These are phyloP conservation scores for Boletus eberwhitei DNA, from an alignment of 768 basidiomycete genomes.

Conservation along the genomic window DNA sequence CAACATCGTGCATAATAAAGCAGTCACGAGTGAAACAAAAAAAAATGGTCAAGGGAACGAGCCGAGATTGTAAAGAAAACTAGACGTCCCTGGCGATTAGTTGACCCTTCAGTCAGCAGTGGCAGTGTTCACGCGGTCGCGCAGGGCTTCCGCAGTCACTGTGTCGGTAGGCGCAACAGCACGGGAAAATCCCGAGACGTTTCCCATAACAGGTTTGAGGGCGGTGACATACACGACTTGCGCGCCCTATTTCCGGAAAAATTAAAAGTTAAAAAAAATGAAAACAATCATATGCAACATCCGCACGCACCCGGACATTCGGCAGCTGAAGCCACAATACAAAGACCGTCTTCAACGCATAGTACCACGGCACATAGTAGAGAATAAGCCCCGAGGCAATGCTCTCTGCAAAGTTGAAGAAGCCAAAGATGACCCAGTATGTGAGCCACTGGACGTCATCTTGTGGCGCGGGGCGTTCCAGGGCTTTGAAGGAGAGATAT, in stretches of 20 bases:
- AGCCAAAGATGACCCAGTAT: conserved; percentile 95
- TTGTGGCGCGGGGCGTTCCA: conserved; percentile 78
- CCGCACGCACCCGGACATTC: conserved; percentile 67
- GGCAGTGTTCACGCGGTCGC: conserved; percentile 42
- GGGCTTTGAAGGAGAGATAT: conserved; percentile 91
- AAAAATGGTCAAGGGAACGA: background rate
- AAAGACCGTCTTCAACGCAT: conserved; percentile 86
- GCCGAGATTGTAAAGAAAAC: background rate
- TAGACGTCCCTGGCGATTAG: background rate
- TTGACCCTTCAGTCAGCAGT: conserved; percentile 28
- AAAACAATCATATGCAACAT: background rate
- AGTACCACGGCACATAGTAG: conserved; percentile 95
- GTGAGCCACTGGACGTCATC: conserved; percentile 97
- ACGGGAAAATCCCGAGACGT: conserved; percentile 47
- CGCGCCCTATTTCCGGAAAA: conserved; percentile 62
- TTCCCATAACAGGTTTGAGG: conserved; percentile 77
- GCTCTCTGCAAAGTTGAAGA: conserved; percentile 89
- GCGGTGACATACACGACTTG: conserved; percentile 73
- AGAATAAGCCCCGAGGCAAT: conserved; percentile 80
- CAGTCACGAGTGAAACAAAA: conserved; percentile 6
- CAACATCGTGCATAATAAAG: conserved; percentile 17
- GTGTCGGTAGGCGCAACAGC: conserved; percentile 47
- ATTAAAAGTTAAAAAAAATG: background rate
- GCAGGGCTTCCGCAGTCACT: conserved; percentile 47
- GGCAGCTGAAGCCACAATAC: conserved; percentile 91